Base-by-base conservation (phyloP, 2,329 filamentous ascomycete genomes). In the Ceratocystis albifundus region DNA sequence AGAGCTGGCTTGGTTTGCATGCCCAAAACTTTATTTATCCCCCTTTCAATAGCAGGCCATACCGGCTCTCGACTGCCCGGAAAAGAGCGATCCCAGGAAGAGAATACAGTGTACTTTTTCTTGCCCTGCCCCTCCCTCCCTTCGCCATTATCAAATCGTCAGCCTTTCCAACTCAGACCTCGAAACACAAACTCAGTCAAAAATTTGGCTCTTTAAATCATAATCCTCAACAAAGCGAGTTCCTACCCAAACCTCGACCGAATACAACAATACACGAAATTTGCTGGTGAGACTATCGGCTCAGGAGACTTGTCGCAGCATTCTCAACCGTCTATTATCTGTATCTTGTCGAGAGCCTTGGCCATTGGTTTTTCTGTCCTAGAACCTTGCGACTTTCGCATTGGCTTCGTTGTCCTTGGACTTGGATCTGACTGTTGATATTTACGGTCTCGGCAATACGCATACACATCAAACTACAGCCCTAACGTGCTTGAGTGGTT, bases 91-190 rank as follows among this genome's bases (percentile, higher is more conserved):
- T 22, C 20, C 22, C 28, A 46, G 36, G 10, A 45, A 45, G 61
- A 62, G 25, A 62, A 25, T 45, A 62, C 61, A 62, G 61, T 45
- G 25, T 44, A 63, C 20, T 44, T 63, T 32, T 63, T 45, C 44
- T 50, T 50, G 20, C 61, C 12, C 17, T 62, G 20, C 25, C 44
- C 25, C 50, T 44, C 41, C 55, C 55, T 59, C 55, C 55, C 55
- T 59, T 59, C 55, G n/a, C 55, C 12, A 36, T 32, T 30, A 59
- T 20, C 25, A 36, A 59, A 63, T 63, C 44, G 61, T 63, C 61
- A 63, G 44, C 61, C 61, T 63, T 63, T 48, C 44, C 44, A 63
- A 45, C 61, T 30, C 61, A 36, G 17, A 30, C 55, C 28, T 30
- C 28, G 25, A n/a, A 59, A 36, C 55, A 36, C 55, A 59, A 41